A percentile compares a stretch with the other conserved stretches of the same genome.
Evolutionary conservation across 345 rosid genomes (phyloP).

Genomic region (Citrus glauca): DNA sequence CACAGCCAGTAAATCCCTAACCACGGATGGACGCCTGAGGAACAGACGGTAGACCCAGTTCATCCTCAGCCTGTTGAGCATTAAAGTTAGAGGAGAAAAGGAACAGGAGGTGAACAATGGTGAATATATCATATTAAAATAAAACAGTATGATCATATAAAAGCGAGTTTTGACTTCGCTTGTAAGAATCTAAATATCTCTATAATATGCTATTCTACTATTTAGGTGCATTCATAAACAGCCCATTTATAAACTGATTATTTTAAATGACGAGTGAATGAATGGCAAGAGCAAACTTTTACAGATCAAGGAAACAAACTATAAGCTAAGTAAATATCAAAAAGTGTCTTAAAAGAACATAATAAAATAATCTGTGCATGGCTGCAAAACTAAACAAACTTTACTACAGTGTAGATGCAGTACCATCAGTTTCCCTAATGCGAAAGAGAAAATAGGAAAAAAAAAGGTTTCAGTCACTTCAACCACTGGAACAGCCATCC

Average conservation of each 20-base stretch:
- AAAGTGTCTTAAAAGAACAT: background rate
- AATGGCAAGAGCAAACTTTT: background rate
- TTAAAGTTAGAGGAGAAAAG: background rate
- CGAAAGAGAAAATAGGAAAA: background rate
- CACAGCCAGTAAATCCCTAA: constrained; percentile 15
- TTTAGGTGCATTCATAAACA: background rate
- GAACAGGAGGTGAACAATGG: background rate
- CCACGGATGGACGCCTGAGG: constrained; percentile 82
- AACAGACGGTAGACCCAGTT: constrained; percentile 81
- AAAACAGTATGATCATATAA: background rate
- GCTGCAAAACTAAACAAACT: background rate
- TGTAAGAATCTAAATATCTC: background rate
- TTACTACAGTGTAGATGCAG: background rate
- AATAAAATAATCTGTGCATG: too few species aligned
- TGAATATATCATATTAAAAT: background rate
- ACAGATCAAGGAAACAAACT: background rate
- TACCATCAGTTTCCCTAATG: background rate
- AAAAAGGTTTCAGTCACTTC: background rate
- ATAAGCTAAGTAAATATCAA: too few species aligned
- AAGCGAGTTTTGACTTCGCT: background rate
- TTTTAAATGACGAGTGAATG: background rate
- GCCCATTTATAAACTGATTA: background rate
- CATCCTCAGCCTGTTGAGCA: constrained; percentile 76
- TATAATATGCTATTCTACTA: background rate
- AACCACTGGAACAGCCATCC: background rate